Conservation (phyloP, 805 yeast genomes). For the Ogataea corticis region DNA sequence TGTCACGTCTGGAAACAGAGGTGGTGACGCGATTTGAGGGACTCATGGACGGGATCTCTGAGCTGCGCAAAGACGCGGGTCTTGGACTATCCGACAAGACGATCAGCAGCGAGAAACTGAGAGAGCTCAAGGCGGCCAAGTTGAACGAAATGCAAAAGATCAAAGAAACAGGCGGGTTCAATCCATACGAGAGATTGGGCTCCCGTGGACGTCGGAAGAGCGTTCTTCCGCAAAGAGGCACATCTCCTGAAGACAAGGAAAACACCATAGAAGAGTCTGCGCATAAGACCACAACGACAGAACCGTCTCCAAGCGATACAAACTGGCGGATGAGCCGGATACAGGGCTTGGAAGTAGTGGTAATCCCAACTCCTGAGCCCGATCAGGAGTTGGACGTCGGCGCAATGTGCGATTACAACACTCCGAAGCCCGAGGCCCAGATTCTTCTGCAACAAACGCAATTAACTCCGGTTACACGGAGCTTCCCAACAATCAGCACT, state of each 20-base stretch:
- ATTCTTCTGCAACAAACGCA: too few species aligned
- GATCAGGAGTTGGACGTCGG: neutral
- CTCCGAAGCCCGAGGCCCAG: conserved; percentile 1
- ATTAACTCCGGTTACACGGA: neutral
- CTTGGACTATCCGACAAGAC: conserved; percentile 1
- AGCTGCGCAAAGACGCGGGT: conserved; percentile 14
- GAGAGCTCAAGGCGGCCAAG: conserved; percentile 13
- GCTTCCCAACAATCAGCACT: too few species aligned
- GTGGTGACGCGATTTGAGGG: conserved; percentile 15
- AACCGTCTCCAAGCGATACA: neutral
- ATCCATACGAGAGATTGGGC: conserved; percentile 5
- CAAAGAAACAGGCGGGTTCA: conserved; percentile 6
- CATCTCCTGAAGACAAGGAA: neutral
- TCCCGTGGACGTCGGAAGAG: conserved; percentile 8
- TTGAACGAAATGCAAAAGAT: conserved; percentile 10
- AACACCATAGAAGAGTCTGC: neutral
- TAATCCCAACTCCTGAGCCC: conserved; percentile 16
- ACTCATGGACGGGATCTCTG: conserved; percentile 11
- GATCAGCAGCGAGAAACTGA: neutral
- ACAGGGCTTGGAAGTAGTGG: conserved; percentile 8
- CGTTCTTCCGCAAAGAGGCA: neutral
- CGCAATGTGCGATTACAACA: neutral
- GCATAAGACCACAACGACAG: neutral
- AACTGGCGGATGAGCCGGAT: conserved; percentile 1
- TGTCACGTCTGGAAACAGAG: conserved; percentile 11